Percentiles rank a stretch among this genome's conserved stretches.
Evolutionary conservation across 768 basidiomycete species (phyloP).

Genomic region (Calocybe cyanea): DNA sequence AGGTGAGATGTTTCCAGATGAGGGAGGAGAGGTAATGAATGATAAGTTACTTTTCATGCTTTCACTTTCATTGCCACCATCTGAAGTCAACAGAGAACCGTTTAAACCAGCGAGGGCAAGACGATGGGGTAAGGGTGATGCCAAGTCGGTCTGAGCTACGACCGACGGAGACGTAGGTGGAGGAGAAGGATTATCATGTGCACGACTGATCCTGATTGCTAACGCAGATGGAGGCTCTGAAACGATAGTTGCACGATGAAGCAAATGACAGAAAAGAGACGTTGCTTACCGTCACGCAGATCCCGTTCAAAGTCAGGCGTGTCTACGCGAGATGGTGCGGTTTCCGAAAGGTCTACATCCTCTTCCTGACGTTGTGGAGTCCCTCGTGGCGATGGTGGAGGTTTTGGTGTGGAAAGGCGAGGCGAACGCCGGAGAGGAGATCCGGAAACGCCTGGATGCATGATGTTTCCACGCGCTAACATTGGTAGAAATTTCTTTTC

Average conservation of each 20-base stretch:
- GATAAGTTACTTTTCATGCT: background rate
- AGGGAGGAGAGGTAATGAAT: background rate
- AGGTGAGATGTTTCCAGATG: conserved; percentile 1
- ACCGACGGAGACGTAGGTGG: conserved; percentile 24
- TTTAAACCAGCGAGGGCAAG: background rate
- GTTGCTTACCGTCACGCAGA: conserved; percentile 42
- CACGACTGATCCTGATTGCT: conserved; percentile 62
- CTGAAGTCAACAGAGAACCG: background rate
- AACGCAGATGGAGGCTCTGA: conserved; percentile 66
- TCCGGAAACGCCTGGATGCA: conserved; percentile 13
- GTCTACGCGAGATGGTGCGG: conserved; percentile 29
- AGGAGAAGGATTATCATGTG: conserved; percentile 76
- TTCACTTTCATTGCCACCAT: background rate
- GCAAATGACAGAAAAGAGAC: conserved; percentile 4
- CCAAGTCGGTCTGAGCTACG: background rate
- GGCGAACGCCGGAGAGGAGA: conserved; percentile 47
- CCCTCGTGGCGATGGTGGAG: conserved; percentile 19
- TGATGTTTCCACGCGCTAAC: conserved; percentile 24
- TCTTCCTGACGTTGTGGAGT: conserved; percentile 17
- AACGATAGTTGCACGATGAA: conserved; percentile 3
- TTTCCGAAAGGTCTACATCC: conserved; percentile 27
- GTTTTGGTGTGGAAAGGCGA: conserved; percentile 40
- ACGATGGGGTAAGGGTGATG: conserved; percentile 6
- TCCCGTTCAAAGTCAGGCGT: conserved; percentile 46
- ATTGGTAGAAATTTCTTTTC: conserved; percentile 43